Conservation (phyloP, 352 stramenopile genomes). For the Phytophthora macrochlamydospora region DNA sequence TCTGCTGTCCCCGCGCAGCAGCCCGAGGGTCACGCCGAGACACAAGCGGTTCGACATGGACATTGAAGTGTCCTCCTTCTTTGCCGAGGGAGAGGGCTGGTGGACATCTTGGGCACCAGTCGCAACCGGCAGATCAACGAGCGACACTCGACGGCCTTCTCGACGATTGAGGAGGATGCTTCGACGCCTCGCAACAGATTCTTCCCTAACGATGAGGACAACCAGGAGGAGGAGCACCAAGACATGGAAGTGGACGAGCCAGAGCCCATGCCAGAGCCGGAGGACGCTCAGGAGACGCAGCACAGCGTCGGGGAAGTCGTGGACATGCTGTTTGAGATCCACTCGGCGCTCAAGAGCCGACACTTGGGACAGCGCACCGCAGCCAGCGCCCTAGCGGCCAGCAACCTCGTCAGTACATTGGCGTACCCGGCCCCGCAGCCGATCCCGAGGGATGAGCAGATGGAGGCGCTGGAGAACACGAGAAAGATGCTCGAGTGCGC, state of each 20-base stretch:
- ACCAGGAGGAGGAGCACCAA: constrained; percentile 25
- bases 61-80: constrained; percentile 77
- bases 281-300: constrained; percentile 24
- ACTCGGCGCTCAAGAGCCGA: constrained; percentile 78
- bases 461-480: constrained; percentile 83
- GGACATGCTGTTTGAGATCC: constrained; percentile 87
- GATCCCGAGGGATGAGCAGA: constrained; percentile 76
- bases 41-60: constrained; percentile 86
- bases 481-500: constrained; percentile 88
- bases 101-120: constrained; percentile 59
- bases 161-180: constrained; percentile 28
- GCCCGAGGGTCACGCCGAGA: constrained; percentile 54
- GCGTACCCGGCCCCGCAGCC: constrained; percentile 56
- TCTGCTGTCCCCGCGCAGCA: constrained; percentile 68
- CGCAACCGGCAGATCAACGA: constrained; percentile 22
- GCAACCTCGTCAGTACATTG: constrained; percentile 77
- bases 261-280: constrained; percentile 33
- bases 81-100: constrained; percentile 71
- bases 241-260: constrained; percentile 40
- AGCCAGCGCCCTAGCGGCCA: constrained; percentile 69
- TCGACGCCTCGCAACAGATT: constrained; percentile 13
- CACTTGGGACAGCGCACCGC: constrained; percentile 82
- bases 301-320: constrained; percentile 73
- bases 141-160: constrained; percentile 37
- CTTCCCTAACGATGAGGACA: constrained; percentile 17